Evolutionary conservation across 225 moss, liverwort and hornwort species (phyloP).

Genomic region (Ulota crispa): DNA sequence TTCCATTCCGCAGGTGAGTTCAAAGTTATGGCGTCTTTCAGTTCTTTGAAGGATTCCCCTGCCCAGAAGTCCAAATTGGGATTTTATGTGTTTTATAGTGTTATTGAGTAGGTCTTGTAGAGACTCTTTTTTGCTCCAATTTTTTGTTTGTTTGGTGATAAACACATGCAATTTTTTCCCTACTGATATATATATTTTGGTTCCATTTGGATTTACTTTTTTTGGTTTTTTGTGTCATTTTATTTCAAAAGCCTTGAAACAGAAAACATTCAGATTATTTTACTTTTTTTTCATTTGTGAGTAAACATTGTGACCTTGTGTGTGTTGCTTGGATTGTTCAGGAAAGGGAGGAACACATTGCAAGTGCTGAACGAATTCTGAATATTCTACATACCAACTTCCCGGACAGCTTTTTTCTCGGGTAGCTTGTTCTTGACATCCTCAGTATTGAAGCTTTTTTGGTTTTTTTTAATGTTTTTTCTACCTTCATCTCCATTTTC

Average conservation of each 20-base stretch:
- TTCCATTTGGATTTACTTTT: neutral
- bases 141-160: no score
- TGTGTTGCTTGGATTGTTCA: constrained; percentile 26
- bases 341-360: constrained; percentile 91
- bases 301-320: constrained; percentile 2
- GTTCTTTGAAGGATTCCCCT: neutral
- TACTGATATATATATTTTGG: neutral
- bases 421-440: constrained; percentile 39
- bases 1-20: constrained; percentile 90
- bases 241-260: no score
- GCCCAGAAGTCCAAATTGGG: neutral
- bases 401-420: constrained; percentile 84
- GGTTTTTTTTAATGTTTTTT: neutral
- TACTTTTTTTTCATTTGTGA: no score
- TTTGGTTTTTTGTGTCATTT: no score
- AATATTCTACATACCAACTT: constrained; percentile 60
- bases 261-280: no score
- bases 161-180: neutral
- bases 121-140: neutral
- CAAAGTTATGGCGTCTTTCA: neutral
- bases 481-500: neutral
- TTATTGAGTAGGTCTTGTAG: neutral
- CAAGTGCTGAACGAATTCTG: constrained; percentile 74
- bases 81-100: neutral
- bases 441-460: neutral